Evolutionary conservation across 345 rosid genomes (phyloP), one percentile per base, ranked within the genome.

Genomic region (Adansonia digitata): DNA sequence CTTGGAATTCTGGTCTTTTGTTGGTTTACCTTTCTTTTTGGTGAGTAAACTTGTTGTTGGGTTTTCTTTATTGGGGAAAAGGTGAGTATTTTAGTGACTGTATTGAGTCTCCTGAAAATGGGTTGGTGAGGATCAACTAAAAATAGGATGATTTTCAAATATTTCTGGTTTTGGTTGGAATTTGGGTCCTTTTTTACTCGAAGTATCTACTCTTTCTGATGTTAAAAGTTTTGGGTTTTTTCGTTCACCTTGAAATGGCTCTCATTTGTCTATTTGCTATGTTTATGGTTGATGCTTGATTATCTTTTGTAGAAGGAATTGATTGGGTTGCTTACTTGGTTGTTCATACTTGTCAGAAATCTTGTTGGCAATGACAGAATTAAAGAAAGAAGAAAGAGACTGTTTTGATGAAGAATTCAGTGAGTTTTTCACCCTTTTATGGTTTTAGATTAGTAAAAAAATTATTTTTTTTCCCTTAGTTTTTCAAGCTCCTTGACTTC

Each of bases 51-150:
- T 49, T 59, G 11, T 7, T 76, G 22, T 61, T 17, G 18, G 22
- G 14, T 40, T 48, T 48, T 49, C 49, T 55, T 66, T 37, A 7
- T 5, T 13, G 35, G 14, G 31, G 31, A 12, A 56, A 46, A 35
- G 12, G 26, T 67, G 59, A 42, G 29, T 7, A 13, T 69, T 75
- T 55, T 51, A 46, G 29, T 53, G 80, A 69, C 49, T 64, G 55
- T 52, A 56, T 55, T 22, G 24, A 12, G 15, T 51, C 53, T 65
- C 3, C 1, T 63, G 46, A 39, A 37, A 63, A 37, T 37, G 68
- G 68, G 14, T 37, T n/a, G 27, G 27, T 37, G 76, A 37, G 74
- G 66, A 73, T 79, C 78, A 46, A 26, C 71, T 40, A 63, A 65
- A 43, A 71, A 31, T 75, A 10, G 31, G 67, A 27, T 74, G 17